A percentile compares a stretch with the other conserved stretches of the same genome.
Evolutionary conservation across 352 stramenopile species (phyloP).

Genomic region (Thraustochytrium striatum): DNA sequence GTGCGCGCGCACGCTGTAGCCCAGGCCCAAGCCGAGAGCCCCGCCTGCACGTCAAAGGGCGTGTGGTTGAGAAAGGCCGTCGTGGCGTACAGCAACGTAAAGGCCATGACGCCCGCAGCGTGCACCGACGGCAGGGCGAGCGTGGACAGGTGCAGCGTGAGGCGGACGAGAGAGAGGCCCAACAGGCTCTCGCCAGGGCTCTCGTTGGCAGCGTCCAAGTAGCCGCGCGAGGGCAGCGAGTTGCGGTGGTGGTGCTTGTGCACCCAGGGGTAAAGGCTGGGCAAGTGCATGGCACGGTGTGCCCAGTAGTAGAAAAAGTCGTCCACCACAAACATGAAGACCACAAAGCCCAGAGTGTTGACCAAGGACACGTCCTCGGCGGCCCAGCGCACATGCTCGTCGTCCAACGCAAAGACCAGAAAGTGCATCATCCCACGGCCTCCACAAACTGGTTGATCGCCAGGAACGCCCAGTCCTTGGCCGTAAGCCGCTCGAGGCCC

Average conservation of each 20-base stretch:
- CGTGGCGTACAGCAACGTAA: constrained; percentile 64
- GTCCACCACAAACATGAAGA: constrained; percentile 64
- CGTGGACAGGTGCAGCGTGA: constrained; percentile 49
- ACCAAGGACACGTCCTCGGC: constrained; percentile 14
- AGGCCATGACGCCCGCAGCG: constrained; percentile 59
- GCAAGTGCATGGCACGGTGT: constrained; percentile 63
- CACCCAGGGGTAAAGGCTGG: constrained; percentile 60
- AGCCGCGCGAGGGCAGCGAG: constrained; percentile 62
- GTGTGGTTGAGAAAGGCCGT: constrained; percentile 67
- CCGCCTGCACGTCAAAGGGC: constrained; percentile 63
- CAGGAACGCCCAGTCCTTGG: constrained; percentile 43
- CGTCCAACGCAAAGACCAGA: not conserved
- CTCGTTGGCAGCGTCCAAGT: constrained; percentile 67
- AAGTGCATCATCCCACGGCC: constrained; percentile 18
- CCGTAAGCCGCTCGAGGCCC: constrained; percentile 18
- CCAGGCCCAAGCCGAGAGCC: constrained; percentile 56
- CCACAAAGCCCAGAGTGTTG: constrained; percentile 48
- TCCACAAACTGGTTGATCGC: constrained; percentile 45
- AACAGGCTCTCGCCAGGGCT: constrained; percentile 65
- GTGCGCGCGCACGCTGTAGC: constrained; percentile 63
- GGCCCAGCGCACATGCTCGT: not conserved
- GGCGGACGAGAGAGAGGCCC: constrained; percentile 40
- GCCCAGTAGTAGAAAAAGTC: constrained; percentile 62
- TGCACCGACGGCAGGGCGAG: constrained; percentile 54
- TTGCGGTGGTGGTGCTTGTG: constrained; percentile 72